Evolutionary conservation across 2,329 filamentous ascomycete genomes (phyloP).

Genomic region (Samsoniella hepiali): DNA sequence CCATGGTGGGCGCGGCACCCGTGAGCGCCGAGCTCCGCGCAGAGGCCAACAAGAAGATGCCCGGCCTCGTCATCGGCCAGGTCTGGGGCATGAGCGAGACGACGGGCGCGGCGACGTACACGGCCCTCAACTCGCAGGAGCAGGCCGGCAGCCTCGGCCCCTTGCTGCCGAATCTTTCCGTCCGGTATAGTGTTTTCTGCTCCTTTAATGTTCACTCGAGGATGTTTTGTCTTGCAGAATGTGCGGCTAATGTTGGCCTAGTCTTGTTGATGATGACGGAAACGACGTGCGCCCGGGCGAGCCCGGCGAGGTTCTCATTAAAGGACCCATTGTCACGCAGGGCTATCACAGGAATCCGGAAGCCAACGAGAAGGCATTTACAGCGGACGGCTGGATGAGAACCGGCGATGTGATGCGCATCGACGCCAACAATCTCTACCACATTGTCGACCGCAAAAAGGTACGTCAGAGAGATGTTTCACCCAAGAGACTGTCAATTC

Average conservation of each 20-base stretch:
- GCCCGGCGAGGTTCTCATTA: slow-evolving; percentile 63
- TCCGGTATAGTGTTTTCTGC: slow-evolving; percentile 25
- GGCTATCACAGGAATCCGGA: slow-evolving; percentile 68
- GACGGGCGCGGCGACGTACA: slow-evolving; percentile 44
- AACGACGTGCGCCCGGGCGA: slow-evolving; percentile 38
- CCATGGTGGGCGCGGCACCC: slow-evolving; percentile 53
- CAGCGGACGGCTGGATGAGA: slow-evolving; percentile 61
- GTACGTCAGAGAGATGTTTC: slow-evolving; percentile 27
- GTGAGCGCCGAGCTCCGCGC: slow-evolving; percentile 52
- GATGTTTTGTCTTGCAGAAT: not conserved
- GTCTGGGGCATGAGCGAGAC: slow-evolving; percentile 60
- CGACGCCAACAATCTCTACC: slow-evolving; percentile 64
- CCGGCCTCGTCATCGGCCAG: slow-evolving; percentile 44
- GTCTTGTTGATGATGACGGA: slow-evolving; percentile 39
- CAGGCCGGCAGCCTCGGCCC: slow-evolving; percentile 44
- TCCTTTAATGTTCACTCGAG: not conserved
- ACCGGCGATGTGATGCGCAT: slow-evolving; percentile 76
- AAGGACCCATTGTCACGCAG: slow-evolving; percentile 68
- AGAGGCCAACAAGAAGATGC: slow-evolving; percentile 48
- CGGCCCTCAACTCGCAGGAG: slow-evolving; percentile 39
- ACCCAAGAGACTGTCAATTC: not conserved
- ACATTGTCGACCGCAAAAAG: slow-evolving; percentile 76
- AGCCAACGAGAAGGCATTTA: slow-evolving; percentile 60
- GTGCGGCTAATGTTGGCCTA: slow-evolving; percentile 22
- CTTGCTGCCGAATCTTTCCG: slow-evolving; percentile 28